Base-by-base conservation (phyloP, 2,329 filamentous ascomycete genomes). In the Fusarium keratoplasticum region DNA sequence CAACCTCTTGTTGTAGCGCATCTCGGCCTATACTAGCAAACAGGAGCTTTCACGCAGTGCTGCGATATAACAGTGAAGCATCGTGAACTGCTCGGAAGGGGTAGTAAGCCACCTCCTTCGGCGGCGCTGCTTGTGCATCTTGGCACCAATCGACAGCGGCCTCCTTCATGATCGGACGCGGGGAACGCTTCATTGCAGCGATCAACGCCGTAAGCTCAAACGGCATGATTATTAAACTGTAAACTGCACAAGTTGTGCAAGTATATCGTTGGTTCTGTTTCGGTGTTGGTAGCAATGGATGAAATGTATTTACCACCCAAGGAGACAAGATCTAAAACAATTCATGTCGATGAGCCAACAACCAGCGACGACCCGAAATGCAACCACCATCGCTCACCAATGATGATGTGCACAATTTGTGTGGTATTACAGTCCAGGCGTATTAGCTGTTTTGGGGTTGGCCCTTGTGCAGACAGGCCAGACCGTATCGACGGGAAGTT, bases 401-500 rank as follows among this genome's bases (percentile, higher is more conserved):
- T 73, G 22, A 60, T 5, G 22, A 36, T 9, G 52, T 47, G n/a
- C 36, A 40, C 27, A 62, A 64, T 67, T 72, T 52, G n/a, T 61
- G 64, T 72, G 64, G 67, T 38, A 59, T 61, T 50, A 36, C 52
- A 42, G 27, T 35, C 54, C 44, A 13, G 55, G 54, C 10, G 74
- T 38, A 59, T 77, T 77, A 77, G 72, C 76, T 77, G 67, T 67
- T 74, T 78, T 76, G 54, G 76, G 76, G 54, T 66, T 78, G 70
- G 66, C 66, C 71, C 72, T 65, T 61, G 71, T 67, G 20, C 71
- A 61, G 66, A 60, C 29, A 40, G 18, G 36, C 52, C 27, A 33
- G 33, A 6, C 16, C 55, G 54, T 40, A 25, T 68, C 33, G 9
- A 31, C 29, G 29, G 66, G 62, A 72, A 54, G 63, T 72, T 71